Evolutionary conservation across 345 rosid genomes (phyloP).

Genomic region (Eutrema yunnanense): DNA sequence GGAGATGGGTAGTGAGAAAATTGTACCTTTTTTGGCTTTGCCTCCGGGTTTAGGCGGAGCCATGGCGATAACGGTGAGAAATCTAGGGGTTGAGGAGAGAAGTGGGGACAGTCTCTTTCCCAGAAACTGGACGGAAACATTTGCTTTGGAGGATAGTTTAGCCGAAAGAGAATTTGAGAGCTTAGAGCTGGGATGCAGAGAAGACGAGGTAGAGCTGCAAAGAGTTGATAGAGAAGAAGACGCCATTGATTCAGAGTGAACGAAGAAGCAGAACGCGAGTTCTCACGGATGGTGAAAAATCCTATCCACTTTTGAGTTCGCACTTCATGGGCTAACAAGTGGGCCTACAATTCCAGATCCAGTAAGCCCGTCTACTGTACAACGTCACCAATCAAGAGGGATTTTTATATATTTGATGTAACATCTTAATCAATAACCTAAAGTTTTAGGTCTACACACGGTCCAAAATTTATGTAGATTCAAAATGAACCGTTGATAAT

Average conservation of each 20-base stretch:
- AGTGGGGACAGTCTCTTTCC: conserved; percentile 38
- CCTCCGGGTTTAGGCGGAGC: conserved; percentile 92
- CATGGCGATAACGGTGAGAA: conserved; percentile 81
- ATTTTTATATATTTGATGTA: no score
- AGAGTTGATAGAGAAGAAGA: conserved; percentile 40
- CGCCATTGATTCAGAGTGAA: conserved; percentile 42
- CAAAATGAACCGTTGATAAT: no score
- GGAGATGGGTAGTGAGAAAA: not conserved
- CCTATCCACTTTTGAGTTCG: conserved; percentile 26
- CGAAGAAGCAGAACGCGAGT: not conserved
- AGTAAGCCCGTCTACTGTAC: not conserved
- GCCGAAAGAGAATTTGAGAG: conserved; percentile 40
- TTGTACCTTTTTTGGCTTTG: conserved; percentile 73
- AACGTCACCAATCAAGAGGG: no score
- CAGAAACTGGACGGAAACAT: conserved; percentile 44
- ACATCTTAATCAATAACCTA: no score
- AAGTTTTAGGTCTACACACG: no score
- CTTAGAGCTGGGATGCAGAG: conserved; percentile 21
- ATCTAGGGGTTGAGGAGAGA: conserved; percentile 46
- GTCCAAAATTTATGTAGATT: no score
- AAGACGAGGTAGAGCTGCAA: conserved; percentile 14
- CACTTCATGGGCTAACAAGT: not conserved
- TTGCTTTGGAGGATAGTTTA: conserved; percentile 45
- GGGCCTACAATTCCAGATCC: not conserved
- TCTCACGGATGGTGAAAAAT: conserved; percentile 18